Conservation (phyloP, 2,329 filamentous ascomycete species). For the Cryphonectria nitschkei region DNA sequence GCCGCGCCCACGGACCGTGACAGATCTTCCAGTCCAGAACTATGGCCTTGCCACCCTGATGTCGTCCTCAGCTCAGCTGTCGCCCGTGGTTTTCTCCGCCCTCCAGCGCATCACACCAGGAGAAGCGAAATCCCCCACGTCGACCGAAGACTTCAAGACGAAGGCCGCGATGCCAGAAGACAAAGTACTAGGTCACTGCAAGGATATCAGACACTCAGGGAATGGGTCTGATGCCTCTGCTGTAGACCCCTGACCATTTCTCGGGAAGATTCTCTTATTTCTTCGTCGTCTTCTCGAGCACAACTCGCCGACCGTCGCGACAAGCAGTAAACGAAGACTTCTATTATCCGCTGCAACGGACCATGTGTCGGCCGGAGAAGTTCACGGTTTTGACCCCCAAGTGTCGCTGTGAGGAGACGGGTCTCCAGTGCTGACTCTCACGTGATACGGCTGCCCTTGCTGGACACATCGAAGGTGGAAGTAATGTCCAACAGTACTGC, state of each 20-base stretch:
- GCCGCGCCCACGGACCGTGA: neutral
- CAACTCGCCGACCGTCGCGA: no score
- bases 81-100: neutral
- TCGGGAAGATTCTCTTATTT: neutral
- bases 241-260: neutral
- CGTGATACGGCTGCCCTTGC: neutral
- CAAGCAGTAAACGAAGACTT: neutral
- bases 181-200: conserved; percentile 8
- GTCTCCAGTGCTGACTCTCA: neutral
- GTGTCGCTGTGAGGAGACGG: neutral
- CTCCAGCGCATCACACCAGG: neutral
- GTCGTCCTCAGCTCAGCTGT: neutral
- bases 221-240: neutral
- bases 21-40: neutral
- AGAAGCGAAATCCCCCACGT: neutral
- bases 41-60: conserved; percentile 2
- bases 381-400: neutral
- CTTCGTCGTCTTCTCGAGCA: neutral
- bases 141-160: conserved; percentile 5
- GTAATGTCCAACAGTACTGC: neutral
- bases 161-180: neutral
- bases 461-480: neutral
- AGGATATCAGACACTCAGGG: neutral
- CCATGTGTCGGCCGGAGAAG: neutral
- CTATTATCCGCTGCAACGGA: neutral